A percentile compares a stretch with the other conserved stretches of the same genome.
These are phyloP conservation scores for Sphagnum magellanicum DNA, from an alignment of 228 moss, liverwort and hornwort genomes.

Conservation along the genomic window DNA sequence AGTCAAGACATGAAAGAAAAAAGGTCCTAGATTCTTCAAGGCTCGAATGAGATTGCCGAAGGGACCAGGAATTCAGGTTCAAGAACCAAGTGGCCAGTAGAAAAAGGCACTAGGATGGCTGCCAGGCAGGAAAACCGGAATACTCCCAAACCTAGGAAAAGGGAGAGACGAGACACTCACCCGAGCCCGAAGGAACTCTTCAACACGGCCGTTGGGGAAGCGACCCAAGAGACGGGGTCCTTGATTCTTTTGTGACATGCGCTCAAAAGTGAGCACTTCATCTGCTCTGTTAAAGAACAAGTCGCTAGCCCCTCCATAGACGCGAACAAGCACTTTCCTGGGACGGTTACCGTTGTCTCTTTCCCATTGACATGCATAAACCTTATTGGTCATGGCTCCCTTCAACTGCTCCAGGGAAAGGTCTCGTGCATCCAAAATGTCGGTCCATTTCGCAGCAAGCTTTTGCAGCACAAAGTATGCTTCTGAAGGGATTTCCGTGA, in stretches of 20 bases:
- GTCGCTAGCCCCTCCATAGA: conserved; percentile 77
- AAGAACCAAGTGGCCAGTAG: no score
- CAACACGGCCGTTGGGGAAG: conserved; percentile 86
- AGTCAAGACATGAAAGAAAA: no score
- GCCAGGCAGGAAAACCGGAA: no score
- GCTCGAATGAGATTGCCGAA: no score
- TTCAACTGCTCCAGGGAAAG: conserved; percentile 66
- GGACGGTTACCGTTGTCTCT: conserved; percentile 46
- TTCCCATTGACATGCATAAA: conserved; percentile 83
- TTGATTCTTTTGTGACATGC: conserved; percentile 73
- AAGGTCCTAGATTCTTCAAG: no score
- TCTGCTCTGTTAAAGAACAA: conserved; percentile 75
- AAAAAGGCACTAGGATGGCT: no score
- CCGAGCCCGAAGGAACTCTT: conserved; percentile 93
- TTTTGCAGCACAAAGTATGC: conserved; percentile 66
- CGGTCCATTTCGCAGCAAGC: conserved; percentile 81
- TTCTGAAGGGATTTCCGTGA: conserved; percentile 50
- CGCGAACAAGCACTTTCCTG: conserved; percentile 82
- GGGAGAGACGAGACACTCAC: conserved; percentile 23
- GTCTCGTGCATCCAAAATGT: conserved; percentile 48
- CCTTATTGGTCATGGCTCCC: conserved; percentile 95
- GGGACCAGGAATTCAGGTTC: no score
- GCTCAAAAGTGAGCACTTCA: conserved; percentile 87
- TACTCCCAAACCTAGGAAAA: not conserved
- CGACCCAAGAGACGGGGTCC: conserved; percentile 81